These are phyloP conservation scores for Cornus suecica DNA, from an alignment of 148 eudicot species.

Conservation along the genomic window DNA sequence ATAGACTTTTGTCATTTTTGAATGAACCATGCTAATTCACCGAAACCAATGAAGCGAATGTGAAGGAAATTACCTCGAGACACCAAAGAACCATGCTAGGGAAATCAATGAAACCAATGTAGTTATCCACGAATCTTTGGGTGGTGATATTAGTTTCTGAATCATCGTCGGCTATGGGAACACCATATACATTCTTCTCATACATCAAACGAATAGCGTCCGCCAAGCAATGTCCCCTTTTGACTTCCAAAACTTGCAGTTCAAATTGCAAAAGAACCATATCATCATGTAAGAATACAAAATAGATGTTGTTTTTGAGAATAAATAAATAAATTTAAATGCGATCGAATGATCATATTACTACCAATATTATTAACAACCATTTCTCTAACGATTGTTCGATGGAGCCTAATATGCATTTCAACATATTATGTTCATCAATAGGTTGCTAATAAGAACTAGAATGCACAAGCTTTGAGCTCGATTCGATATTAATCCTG, in stretches of 20 bases:
- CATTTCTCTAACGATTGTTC: no score
- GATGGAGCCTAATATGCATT: no score
- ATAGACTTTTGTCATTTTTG: no score
- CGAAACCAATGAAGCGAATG: not conserved
- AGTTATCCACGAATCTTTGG: slow-evolving; percentile 17
- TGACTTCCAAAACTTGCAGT: slow-evolving; percentile 28
- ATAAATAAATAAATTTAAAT: not conserved
- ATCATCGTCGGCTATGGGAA: slow-evolving; percentile 28
- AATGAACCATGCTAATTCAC: no score
- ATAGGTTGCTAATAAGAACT: no score
- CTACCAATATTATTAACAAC: no score
- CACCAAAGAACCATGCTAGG: slow-evolving; percentile 44
- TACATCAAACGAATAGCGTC: slow-evolving; percentile 30
- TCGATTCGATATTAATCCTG: no score
- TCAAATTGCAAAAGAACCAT: not conserved
- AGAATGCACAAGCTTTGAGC: no score
- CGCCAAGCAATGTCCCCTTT: slow-evolving; percentile 22
- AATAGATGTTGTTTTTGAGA: no score
- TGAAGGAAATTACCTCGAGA: not conserved
- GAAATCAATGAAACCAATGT: slow-evolving; percentile 36
- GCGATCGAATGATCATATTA: not conserved
- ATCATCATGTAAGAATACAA: not conserved
- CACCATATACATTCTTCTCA: slow-evolving; percentile 35
- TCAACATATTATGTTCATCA: no score
- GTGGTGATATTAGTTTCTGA: slow-evolving; percentile 6